Evolutionary conservation across 805 yeast genomes (phyloP).

Genomic region (Zygosaccharomyces bisporus): DNA sequence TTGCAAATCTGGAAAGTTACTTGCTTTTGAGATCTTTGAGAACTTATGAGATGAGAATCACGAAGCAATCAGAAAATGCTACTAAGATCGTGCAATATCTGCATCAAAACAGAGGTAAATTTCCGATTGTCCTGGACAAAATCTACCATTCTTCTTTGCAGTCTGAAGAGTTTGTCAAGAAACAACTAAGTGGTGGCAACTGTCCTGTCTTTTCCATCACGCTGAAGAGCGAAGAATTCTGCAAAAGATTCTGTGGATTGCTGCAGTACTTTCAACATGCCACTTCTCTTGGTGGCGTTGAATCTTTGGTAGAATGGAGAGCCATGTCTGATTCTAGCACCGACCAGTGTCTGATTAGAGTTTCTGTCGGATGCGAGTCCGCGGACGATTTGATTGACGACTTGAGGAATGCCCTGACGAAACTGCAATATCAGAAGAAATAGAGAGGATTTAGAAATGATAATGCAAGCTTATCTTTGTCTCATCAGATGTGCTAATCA

Average conservation of each 20-base stretch:
- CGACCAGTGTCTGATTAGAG: constrained; percentile 56
- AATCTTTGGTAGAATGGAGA: constrained; percentile 89
- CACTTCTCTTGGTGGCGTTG: constrained; percentile 90
- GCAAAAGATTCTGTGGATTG: constrained; percentile 59
- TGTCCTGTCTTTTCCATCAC: constrained; percentile 76
- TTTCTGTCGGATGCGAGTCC: constrained; percentile 79
- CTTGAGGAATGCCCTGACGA: constrained; percentile 48
- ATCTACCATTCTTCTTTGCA: constrained; percentile 77
- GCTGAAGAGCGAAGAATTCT: constrained; percentile 48
- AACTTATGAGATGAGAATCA: constrained; percentile 70
- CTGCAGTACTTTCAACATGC: constrained; percentile 80
- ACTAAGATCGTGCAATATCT: constrained; percentile 57
- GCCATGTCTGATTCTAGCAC: constrained; percentile 63
- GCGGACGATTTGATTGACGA: constrained; percentile 74
- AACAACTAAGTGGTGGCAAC: constrained; percentile 62
- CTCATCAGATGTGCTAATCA: too few relatives aligned
- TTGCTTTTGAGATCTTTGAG: constrained; percentile 74
- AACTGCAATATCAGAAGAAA: not conserved
- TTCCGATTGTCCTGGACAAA: constrained; percentile 44
- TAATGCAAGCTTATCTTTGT: too few relatives aligned
- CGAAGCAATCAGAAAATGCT: constrained; percentile 62
- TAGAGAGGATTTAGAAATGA: not conserved
- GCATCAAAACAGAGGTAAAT: constrained; percentile 44
- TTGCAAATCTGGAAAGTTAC: constrained; percentile 73
- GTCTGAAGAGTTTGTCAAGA: constrained; percentile 57